Evolutionary conservation across 805 yeast genomes (phyloP).

Genomic region (Sugiyamaella smithiae): DNA sequence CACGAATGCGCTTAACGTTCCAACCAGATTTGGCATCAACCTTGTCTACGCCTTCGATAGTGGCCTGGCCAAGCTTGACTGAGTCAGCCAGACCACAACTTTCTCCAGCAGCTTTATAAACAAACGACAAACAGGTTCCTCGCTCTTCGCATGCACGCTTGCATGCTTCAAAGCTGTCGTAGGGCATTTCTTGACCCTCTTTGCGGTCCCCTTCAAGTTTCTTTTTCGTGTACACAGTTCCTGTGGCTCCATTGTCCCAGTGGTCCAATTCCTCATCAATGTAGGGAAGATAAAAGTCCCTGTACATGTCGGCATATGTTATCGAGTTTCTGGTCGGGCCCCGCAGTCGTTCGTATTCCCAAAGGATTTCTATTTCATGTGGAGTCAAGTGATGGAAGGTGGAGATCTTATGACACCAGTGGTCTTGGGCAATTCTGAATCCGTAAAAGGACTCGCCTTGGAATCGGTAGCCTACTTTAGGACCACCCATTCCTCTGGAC

Average conservation of each 20-base stretch:
- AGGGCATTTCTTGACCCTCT: constrained; percentile 15
- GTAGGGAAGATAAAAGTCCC: constrained; percentile 35
- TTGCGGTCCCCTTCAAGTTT: not conserved
- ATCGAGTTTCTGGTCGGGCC: constrained; percentile 20
- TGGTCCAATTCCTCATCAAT: constrained; percentile 21
- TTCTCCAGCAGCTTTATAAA: constrained; percentile 6
- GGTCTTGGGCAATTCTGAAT: constrained; percentile 14
- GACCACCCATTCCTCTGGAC: constrained; percentile 17
- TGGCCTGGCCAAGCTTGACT: constrained; percentile 14
- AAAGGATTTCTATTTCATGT: constrained; percentile 31
- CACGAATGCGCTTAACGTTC: constrained; percentile 34
- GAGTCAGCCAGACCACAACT: constrained; percentile 9
- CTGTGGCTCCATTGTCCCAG: constrained; percentile 28
- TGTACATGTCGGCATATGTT: constrained; percentile 32
- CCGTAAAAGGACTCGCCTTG: constrained; percentile 30
- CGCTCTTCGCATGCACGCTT: constrained; percentile 10
- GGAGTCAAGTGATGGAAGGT: constrained; percentile 34
- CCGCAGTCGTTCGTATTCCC: constrained; percentile 35
- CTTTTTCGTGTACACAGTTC: not conserved
- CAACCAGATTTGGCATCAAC: constrained; percentile 29
- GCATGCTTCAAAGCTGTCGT: constrained; percentile 19
- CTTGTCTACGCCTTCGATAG: constrained; percentile 15
- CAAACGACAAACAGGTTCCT: constrained; percentile 13
- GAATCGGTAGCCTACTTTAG: constrained; percentile 19
- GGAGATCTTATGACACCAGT: constrained; percentile 33